These are phyloP conservation scores for Biscutella laevigata DNA, from an alignment of 441 rosid genomes.

Conservation along the genomic window DNA sequence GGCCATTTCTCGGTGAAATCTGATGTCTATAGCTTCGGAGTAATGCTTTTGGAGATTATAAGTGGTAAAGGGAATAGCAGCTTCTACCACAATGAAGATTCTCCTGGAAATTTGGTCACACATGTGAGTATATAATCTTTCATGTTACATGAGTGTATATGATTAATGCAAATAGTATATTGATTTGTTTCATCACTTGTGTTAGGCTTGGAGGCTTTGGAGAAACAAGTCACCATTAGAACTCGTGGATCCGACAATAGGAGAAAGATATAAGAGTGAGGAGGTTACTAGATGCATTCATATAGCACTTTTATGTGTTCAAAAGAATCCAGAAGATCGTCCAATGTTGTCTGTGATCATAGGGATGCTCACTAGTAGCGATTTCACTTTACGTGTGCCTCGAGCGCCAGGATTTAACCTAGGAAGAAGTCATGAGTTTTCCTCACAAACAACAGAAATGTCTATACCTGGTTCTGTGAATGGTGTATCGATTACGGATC, in stretches of 20 bases:
- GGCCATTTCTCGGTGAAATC: constrained; percentile 12
- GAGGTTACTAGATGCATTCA: constrained; percentile 32
- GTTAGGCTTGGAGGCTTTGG: constrained; percentile 27
- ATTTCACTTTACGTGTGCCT: neutral
- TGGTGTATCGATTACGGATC: neutral
- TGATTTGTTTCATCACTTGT: too few relatives aligned
- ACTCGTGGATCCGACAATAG: constrained; percentile 11
- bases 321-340: constrained; percentile 20
- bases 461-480: too few relatives aligned
- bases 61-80: constrained; percentile 3
- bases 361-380: neutral
- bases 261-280: neutral
- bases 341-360: constrained; percentile 20
- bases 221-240: constrained; percentile 16
- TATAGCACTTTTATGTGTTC: constrained; percentile 31
- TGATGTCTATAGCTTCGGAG: constrained; percentile 26
- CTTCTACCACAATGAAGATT: too few relatives aligned
- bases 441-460: too few relatives aligned
- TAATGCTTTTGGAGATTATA: constrained; percentile 18
- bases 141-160: too few relatives aligned
- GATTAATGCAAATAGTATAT: too few relatives aligned
- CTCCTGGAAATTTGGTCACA: too few relatives aligned
- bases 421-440: too few relatives aligned
- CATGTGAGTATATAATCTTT: constrained; percentile 19
- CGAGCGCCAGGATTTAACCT: too few relatives aligned